Conservation (phyloP, 441 rosid genomes). For the Rhodomyrtus psidioides region DNA sequence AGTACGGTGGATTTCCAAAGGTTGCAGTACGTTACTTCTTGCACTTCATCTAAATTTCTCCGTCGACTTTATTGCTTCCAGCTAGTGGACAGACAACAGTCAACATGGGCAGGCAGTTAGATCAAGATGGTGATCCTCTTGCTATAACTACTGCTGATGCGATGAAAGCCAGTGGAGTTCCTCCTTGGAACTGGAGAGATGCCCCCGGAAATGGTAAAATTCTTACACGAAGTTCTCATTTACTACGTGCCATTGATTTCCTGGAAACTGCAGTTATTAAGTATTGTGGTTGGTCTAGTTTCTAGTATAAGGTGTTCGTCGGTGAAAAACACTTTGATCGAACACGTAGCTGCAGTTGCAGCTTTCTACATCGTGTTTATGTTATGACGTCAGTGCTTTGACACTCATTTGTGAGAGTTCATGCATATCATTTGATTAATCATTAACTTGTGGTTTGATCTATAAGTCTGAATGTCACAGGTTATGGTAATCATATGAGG, state of each 20-base stretch:
- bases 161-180: constrained; percentile 74
- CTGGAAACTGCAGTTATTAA: not conserved
- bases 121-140: constrained; percentile 95
- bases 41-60: not conserved
- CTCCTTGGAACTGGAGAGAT: constrained; percentile 99
- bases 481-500: not conserved
- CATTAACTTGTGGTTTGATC: not conserved
- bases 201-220: constrained; percentile 61
- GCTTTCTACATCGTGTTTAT: not conserved
- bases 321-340: not conserved
- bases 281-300: not conserved
- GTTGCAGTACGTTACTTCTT: not conserved
- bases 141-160: constrained; percentile 83
- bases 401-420: not conserved
- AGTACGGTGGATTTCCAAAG: not conserved
- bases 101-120: constrained; percentile 85
- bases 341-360: not conserved
- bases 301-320: not conserved
- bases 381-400: not conserved
- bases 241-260: not conserved
- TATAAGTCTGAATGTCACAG: not conserved
- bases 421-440: not conserved
- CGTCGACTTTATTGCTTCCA: not conserved
- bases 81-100: constrained; percentile 75
- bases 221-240: not conserved